These are phyloP conservation scores for Salvia miltiorrhiza DNA, from an alignment of 257 asterid species.

Conservation along the genomic window DNA sequence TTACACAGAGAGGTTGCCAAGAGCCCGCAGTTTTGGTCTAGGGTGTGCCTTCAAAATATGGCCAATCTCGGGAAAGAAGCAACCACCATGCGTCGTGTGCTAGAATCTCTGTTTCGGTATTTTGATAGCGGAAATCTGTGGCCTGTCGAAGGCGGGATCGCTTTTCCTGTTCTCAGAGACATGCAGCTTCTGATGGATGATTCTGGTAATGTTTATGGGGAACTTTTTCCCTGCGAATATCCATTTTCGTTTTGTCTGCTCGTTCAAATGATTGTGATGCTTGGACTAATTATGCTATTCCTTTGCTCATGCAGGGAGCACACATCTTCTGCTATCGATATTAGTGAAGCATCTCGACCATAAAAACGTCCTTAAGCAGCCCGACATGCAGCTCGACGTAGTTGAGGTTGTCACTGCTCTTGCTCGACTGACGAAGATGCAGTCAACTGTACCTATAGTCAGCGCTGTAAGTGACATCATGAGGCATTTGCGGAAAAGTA, in stretches of 20 bases:
- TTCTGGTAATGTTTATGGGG: constrained; percentile 52
- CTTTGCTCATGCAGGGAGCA: constrained; percentile 54
- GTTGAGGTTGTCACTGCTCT: constrained; percentile 71
- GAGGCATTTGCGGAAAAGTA: constrained; percentile 93
- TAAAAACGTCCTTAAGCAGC: constrained; percentile 80
- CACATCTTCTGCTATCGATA: constrained; percentile 76
- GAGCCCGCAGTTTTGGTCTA: constrained; percentile 87
- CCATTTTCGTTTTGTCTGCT: neutral
- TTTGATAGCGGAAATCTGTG: constrained; percentile 75
- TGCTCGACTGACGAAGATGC: constrained; percentile 60
- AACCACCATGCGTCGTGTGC: constrained; percentile 94
- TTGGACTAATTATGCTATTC: neutral
- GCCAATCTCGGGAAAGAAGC: constrained; percentile 97
- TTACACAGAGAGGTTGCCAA: constrained; percentile 64
- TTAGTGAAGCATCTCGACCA: constrained; percentile 95
- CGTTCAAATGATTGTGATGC: neutral
- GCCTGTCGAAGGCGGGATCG: constrained; percentile 67
- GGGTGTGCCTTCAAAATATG: constrained; percentile 85
- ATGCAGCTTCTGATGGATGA: constrained; percentile 89
- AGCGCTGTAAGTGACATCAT: constrained; percentile 86
- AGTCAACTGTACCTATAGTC: constrained; percentile 74
- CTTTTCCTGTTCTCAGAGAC: constrained; percentile 84
- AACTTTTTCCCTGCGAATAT: neutral
- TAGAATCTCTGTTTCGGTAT: constrained; percentile 87
- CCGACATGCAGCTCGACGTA: constrained; percentile 87